Conservation (phyloP, 139 green algal species). For the Trebouxia sp. region DNA sequence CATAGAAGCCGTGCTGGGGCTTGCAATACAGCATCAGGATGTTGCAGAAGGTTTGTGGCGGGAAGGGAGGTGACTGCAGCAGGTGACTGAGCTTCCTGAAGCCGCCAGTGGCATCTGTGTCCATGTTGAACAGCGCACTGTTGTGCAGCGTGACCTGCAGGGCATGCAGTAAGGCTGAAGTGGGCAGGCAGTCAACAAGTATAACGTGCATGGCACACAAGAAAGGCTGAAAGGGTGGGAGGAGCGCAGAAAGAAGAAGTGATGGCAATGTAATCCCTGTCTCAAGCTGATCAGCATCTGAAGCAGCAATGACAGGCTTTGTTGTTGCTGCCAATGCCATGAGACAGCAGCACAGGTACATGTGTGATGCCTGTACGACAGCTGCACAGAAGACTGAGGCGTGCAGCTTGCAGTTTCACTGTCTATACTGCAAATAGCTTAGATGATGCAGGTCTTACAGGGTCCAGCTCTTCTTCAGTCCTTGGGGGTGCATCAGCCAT, state of each 20-base stretch:
- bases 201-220: too few species aligned
- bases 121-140: conserved; percentile 78
- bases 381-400: too few species aligned
- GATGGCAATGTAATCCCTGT: too few species aligned
- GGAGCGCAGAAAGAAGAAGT: too few species aligned
- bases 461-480: conserved; percentile 82
- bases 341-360: too few species aligned
- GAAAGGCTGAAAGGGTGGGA: too few species aligned
- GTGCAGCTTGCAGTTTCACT: too few species aligned
- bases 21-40: conserved; percentile 89
- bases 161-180: not conserved
- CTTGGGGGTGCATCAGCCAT: conserved; percentile 83
- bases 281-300: too few species aligned
- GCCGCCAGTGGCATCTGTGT: conserved; percentile 60
- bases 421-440: too few species aligned
- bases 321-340: too few species aligned
- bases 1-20: conserved; percentile 71
- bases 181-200: not conserved
- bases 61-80: conserved; percentile 76
- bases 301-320: too few species aligned
- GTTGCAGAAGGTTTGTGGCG: conserved; percentile 82
- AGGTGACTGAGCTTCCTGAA: conserved; percentile 92
- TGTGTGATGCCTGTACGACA: too few species aligned
- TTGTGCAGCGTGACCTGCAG: conserved; percentile 86
- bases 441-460: conserved; percentile 47